Percentiles rank a stretch among this genome's conserved stretches.
Evolutionary conservation across 2,329 filamentous ascomycete genomes (phyloP).

Genomic region (Colletotrichum phormii): DNA sequence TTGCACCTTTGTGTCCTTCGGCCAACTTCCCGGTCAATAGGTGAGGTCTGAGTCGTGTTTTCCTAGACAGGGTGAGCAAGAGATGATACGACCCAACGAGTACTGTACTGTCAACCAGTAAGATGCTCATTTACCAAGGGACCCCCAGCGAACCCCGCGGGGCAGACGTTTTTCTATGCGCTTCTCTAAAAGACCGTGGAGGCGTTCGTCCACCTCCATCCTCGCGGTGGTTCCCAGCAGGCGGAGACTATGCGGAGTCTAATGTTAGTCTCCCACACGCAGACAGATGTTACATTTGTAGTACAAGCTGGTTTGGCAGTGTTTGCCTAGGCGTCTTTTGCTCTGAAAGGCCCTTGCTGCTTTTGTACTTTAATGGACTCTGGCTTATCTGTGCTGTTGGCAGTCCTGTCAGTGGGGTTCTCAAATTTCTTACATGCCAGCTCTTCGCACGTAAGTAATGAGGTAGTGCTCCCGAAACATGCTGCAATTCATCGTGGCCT

Average conservation of each 20-base stretch:
- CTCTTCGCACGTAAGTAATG: too few species aligned
- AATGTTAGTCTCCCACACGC: background rate
- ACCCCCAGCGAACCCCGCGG: slow-evolving; percentile 2
- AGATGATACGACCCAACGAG: background rate
- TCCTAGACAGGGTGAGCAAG: background rate
- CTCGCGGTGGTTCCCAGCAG: background rate
- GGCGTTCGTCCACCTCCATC: background rate
- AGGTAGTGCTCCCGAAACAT: too few species aligned
- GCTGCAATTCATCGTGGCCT: too few species aligned
- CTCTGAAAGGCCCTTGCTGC: too few species aligned
- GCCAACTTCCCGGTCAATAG: slow-evolving; percentile 3
- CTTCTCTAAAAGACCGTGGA: background rate
- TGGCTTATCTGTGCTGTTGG: too few species aligned
- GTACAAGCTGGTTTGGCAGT: too few species aligned
- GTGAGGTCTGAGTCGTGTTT: slow-evolving; percentile 18
- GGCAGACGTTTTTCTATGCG: background rate
- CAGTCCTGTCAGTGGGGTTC: too few species aligned
- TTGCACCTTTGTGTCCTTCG: background rate
- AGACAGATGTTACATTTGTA: too few species aligned
- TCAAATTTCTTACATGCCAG: too few species aligned
- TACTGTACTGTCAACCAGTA: slow-evolving; percentile 1
- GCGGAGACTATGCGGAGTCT: background rate
- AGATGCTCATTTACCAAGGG: background rate
- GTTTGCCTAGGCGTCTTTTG: too few species aligned
- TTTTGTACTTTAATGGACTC: too few species aligned